Percentiles rank a stretch among this genome's conserved stretches.
phyloP scores from a whole-genome alignment of 768 basidiomycete species.

The Rickenella mellea region DNA sequence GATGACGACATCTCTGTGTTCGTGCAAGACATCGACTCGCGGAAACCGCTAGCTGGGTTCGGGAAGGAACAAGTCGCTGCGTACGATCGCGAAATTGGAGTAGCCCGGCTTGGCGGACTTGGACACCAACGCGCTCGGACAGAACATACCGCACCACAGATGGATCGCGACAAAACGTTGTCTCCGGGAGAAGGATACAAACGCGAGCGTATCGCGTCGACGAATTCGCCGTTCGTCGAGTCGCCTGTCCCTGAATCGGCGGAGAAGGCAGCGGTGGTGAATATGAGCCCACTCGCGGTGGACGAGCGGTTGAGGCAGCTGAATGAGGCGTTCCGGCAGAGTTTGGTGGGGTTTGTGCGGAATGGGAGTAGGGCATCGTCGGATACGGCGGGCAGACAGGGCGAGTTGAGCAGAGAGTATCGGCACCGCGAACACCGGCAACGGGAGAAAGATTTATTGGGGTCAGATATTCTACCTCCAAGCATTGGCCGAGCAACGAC shows the following conservation, averaged over 20 bases:
- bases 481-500: conserved; percentile 7
- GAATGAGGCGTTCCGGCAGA: conserved; percentile 59
- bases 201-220: conserved; percentile 10
- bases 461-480: neutral
- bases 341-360: conserved; percentile 58
- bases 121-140: conserved; percentile 1
- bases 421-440: neutral
- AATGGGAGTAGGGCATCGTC: conserved; percentile 29
- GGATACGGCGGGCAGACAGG: conserved; percentile 17
- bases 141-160: neutral
- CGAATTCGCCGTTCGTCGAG: conserved; percentile 13
- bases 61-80: conserved; percentile 8
- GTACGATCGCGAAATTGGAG: conserved; percentile 7
- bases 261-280: conserved; percentile 36
- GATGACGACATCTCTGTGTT: conserved; percentile 75
- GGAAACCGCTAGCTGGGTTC: conserved; percentile 42
- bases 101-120: neutral
- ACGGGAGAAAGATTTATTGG: conserved; percentile 3
- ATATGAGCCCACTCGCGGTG: conserved; percentile 58
- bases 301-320: conserved; percentile 55
- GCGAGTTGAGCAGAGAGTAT: conserved; percentile 9
- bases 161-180: conserved; percentile 2
- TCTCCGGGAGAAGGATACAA: conserved; percentile 1
- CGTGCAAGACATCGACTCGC: conserved; percentile 66
- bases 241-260: conserved; percentile 14